These are phyloP conservation scores for Plasmodium gonderi DNA, from an alignment of 169 alveolate genomes.

Conservation along the genomic window DNA sequence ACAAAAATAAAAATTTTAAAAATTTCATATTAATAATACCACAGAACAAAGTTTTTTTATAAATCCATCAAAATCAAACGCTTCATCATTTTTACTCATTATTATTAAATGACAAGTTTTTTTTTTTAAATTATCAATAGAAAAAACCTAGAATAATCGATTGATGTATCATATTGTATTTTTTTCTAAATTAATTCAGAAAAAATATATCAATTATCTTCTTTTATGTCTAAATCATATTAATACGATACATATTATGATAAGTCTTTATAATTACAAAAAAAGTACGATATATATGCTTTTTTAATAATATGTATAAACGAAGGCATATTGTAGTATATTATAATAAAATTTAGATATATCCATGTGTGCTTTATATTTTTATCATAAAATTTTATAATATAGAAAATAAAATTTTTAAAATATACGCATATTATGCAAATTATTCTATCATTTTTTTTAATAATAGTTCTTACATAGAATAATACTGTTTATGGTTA, in stretches of 20 bases:
- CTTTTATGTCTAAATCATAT: not conserved
- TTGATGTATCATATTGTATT: too few species aligned
- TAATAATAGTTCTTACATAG: not conserved
- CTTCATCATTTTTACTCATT: too few species aligned
- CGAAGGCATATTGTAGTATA: not conserved
- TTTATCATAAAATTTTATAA: not conserved
- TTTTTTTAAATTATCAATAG: too few species aligned
- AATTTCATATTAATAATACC: too few species aligned
- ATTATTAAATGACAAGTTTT: too few species aligned
- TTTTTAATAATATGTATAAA: not conserved
- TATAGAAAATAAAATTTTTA: not conserved
- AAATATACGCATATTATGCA: not conserved
- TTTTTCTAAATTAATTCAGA: not conserved
- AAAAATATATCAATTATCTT: not conserved
- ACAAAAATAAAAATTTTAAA: too few species aligned
- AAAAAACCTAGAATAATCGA: too few species aligned
- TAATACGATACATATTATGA: not conserved
- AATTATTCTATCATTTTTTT: not conserved
- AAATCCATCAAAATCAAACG: too few species aligned
- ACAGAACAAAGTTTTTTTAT: too few species aligned
- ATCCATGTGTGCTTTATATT: not conserved
- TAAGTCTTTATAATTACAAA: not conserved
- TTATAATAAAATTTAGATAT: not conserved
- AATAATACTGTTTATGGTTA: not conserved
- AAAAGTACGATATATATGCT: not conserved